Conservation (phyloP, 306 rosid genomes). For the Boehmeria nivea region DNA sequence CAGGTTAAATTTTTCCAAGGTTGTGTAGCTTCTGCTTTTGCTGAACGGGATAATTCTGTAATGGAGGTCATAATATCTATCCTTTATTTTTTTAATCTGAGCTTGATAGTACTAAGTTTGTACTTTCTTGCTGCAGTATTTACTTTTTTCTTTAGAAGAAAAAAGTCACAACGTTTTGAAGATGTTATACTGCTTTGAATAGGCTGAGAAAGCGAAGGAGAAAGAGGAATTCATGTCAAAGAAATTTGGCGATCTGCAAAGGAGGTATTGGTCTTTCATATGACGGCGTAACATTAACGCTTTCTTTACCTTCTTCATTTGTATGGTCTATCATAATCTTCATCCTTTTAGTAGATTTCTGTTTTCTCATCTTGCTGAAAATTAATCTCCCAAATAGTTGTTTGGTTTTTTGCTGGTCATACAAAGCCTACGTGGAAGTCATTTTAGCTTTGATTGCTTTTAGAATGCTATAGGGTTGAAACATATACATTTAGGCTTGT, state of each 20-base stretch:
- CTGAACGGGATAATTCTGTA: constrained; percentile 87
- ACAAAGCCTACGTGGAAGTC: background rate
- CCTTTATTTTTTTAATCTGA: background rate
- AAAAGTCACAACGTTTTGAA: constrained; percentile 19
- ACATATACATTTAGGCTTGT: background rate
- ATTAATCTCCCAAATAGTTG: too few species aligned
- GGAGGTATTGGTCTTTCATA: constrained; percentile 47
- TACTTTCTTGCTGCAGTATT: constrained; percentile 5
- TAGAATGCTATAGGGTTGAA: too few species aligned
- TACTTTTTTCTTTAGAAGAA: constrained; percentile 4
- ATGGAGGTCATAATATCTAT: constrained; percentile 59
- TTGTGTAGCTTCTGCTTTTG: constrained; percentile 91
- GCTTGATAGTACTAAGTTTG: too few species aligned
- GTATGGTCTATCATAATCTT: too few species aligned
- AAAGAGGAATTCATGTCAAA: constrained; percentile 62
- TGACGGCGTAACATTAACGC: too few species aligned
- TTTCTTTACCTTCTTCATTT: too few species aligned
- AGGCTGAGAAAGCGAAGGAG: constrained; percentile 97
- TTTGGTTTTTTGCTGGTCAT: too few species aligned
- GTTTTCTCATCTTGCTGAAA: too few species aligned
- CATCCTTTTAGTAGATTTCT: too few species aligned
- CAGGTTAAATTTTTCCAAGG: constrained; percentile 95
- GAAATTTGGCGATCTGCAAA: constrained; percentile 43
- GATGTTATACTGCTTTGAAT: constrained; percentile 24
- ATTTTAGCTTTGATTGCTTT: too few species aligned